Base-by-base conservation (phyloP, 2,329 filamentous ascomycete species). In the Xylariaceae sp. region DNA sequence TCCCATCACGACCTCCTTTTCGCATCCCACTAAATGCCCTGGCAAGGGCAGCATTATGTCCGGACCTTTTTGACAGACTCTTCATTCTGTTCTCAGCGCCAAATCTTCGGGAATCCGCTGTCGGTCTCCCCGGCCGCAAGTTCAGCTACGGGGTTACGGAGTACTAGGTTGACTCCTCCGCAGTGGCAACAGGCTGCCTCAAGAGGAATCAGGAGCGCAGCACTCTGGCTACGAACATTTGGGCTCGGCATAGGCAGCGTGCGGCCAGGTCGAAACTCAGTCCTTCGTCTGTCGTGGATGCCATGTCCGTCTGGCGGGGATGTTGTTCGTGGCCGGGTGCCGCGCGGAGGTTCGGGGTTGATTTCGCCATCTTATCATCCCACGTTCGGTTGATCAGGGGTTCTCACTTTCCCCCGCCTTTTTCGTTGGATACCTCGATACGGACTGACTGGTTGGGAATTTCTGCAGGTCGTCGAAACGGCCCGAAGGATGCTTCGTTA, bases 181-280 rank as follows among this genome's bases (percentile, higher is more conserved):
- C 78, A 80, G 42, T 71, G 77, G 60, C 78, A 80, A 51, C 66
- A 68, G 5, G 63, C 63, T 0, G 68, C 73, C 39, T 65, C 53
- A 0, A 81, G 66, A 7, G 77, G 77, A 2, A 79, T 68, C 0
- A 57, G 1, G 71, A 68, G 15, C 47, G 53, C 1, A 66, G 50
- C 1, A 78, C 51, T 1, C 58, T 21, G 1, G 71, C 51, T 5
- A 61, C 70, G 67, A 77, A 78, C 13, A 53, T 67, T 56, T 77
- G 70, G 0, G 64, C 53, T 51, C 71, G 71, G 70, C 77, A 80
- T 10, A 79, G 70, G 53, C 77, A 80, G 42, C 72, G 70, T 3
- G 70, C 70, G 2, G 63, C 69, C n/a, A 74, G 49, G 34, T 52
- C 49, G 36, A 59, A 3, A 13, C 49, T 41, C 3, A 42, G 39